Percentiles rank a stretch among this genome's conserved stretches.
These are phyloP conservation scores for Aspergillus conjunctus DNA, from an alignment of 495 filamentous ascomycete genomes.

Conservation along the genomic window DNA sequence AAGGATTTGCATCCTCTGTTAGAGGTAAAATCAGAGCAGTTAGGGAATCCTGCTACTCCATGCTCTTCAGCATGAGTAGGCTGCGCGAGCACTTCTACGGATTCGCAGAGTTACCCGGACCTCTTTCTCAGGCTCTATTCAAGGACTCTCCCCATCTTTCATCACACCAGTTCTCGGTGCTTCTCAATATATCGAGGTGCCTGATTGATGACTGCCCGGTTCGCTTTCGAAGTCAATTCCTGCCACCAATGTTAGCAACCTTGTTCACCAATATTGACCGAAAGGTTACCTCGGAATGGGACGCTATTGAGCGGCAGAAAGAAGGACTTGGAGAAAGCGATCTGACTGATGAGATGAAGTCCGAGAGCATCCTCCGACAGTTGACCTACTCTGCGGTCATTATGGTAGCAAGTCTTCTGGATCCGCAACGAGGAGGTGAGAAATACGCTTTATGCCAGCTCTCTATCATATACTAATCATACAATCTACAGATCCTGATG, in stretches of 20 bases:
- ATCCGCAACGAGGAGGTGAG: constrained; percentile 62
- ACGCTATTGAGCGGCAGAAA: constrained; percentile 62
- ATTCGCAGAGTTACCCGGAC: constrained; percentile 77
- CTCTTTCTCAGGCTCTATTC: constrained; percentile 82
- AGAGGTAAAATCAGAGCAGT: constrained; percentile 85
- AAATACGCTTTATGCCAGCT: background rate
- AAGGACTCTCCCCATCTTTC: constrained; percentile 82
- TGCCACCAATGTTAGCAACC: constrained; percentile 80
- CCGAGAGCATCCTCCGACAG: constrained; percentile 93
- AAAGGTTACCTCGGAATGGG: constrained; percentile 88
- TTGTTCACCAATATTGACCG: constrained; percentile 84
- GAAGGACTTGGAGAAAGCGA: constrained; percentile 65
- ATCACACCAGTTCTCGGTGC: constrained; percentile 86
- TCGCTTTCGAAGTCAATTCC: constrained; percentile 72
- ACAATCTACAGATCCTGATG: constrained; percentile 40
- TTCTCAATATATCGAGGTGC: constrained; percentile 82
- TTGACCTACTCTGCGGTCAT: constrained; percentile 88
- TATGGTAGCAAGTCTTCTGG: constrained; percentile 84
- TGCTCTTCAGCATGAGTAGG: constrained; percentile 89
- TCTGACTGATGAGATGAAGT: constrained; percentile 95
- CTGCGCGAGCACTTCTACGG: constrained; percentile 89
- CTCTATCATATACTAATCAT: constrained; percentile 20
- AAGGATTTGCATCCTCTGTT: constrained; percentile 92
- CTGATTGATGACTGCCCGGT: constrained; percentile 90
- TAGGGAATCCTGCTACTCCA: constrained; percentile 88